Conservation (phyloP, 1,284 basidiomycete genomes). For the Trametes versicolor region DNA sequence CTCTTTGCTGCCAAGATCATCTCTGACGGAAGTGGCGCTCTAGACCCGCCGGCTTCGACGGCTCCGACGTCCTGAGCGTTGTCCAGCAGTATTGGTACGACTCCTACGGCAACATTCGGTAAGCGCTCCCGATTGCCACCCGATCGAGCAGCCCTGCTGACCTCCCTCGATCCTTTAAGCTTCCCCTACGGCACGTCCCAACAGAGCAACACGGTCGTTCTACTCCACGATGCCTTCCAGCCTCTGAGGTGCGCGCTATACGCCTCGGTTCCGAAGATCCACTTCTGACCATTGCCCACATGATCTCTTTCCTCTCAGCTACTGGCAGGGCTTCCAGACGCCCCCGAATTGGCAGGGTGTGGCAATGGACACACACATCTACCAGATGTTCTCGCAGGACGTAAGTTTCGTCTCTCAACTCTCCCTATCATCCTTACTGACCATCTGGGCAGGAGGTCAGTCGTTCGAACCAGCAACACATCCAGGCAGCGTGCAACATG, state of each 20-base stretch:
- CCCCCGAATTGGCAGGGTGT: slow-evolving; percentile 70
- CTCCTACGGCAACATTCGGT: slow-evolving; percentile 82
- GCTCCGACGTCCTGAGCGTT: slow-evolving; percentile 61
- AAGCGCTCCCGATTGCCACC: slow-evolving; percentile 32
- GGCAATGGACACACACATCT: slow-evolving; percentile 85
- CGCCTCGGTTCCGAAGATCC: slow-evolving; percentile 1
- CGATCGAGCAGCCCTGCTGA: slow-evolving; percentile 29
- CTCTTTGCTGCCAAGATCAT: background rate
- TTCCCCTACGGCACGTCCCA: slow-evolving; percentile 68
- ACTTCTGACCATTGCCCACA: background rate
- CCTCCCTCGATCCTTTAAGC: slow-evolving; percentile 46
- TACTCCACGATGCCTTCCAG: slow-evolving; percentile 91
- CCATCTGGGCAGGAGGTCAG: slow-evolving; percentile 55
- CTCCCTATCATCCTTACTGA: background rate
- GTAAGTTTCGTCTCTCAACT: slow-evolving; percentile 47
- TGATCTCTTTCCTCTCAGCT: slow-evolving; percentile 46
- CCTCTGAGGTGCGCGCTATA: slow-evolving; percentile 51
- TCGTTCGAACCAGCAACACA: slow-evolving; percentile 67
- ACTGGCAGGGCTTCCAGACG: slow-evolving; percentile 79
- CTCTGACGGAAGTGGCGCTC: slow-evolving; percentile 12
- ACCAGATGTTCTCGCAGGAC: slow-evolving; percentile 80
- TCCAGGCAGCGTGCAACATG: slow-evolving; percentile 68
- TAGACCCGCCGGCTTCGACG: slow-evolving; percentile 84
- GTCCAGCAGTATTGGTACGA: slow-evolving; percentile 79
- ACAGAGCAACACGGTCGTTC: slow-evolving; percentile 69